These are phyloP conservation scores for Silybum marianum DNA, from an alignment of 129 eudicot species.

Conservation along the genomic window DNA sequence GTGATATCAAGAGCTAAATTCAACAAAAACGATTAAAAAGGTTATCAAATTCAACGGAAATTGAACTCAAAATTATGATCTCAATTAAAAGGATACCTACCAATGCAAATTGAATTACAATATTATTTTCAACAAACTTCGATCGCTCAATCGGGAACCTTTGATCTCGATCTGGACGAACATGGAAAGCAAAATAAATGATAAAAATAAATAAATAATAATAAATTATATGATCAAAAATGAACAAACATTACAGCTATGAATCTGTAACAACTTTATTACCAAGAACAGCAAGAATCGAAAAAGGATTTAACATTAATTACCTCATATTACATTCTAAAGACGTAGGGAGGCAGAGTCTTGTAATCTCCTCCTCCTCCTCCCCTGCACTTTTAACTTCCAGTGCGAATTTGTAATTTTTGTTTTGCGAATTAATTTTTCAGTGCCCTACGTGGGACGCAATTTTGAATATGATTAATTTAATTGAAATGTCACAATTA, in stretches of 20 bases:
- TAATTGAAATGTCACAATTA: slow-evolving; percentile 17
- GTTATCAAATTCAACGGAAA: background rate
- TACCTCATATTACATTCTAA: slow-evolving; percentile 20
- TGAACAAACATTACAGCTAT: slow-evolving; percentile 20
- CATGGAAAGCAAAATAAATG: background rate
- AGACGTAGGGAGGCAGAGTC: slow-evolving; percentile 32
- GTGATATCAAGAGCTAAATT: background rate
- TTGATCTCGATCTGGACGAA: slow-evolving; percentile 38
- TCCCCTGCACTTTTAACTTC: slow-evolving; percentile 35
- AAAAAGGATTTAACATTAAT: background rate
- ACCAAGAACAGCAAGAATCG: background rate
- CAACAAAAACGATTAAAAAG: background rate
- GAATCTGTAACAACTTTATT: slow-evolving; percentile 13
- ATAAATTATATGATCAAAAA: background rate
- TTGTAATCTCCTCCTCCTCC: slow-evolving; percentile 44
- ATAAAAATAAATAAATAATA: background rate
- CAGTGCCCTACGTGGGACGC: slow-evolving; percentile 38
- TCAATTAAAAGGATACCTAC: slow-evolving; percentile 25
- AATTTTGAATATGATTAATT: slow-evolving; percentile 10
- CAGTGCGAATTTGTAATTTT: background rate
- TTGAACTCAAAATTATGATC: background rate
- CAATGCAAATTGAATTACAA: slow-evolving; percentile 21
- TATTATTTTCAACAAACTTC: slow-evolving; percentile 17
- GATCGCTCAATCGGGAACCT: slow-evolving; percentile 25
- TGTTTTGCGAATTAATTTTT: background rate